A percentile compares a stretch with the other conserved stretches of the same genome.
Evolutionary conservation across 768 basidiomycete genomes (phyloP).

Genomic region (Lactarius vividus): DNA sequence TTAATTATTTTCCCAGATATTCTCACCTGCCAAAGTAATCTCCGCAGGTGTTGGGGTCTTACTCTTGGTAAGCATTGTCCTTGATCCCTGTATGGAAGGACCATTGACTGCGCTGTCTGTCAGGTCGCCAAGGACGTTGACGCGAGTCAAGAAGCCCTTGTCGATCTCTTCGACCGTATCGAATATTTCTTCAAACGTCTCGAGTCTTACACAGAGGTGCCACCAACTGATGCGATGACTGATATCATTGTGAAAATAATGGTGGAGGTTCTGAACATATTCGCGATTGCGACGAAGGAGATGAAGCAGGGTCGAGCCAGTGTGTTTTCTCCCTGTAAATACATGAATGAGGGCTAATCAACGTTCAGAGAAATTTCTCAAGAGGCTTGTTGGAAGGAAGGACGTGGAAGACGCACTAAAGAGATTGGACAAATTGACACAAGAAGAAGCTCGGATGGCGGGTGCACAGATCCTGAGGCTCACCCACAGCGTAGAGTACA

Average conservation of each 20-base stretch:
- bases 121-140: neutral
- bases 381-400: neutral
- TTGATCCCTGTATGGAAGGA: neutral
- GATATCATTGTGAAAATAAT: neutral
- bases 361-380: neutral
- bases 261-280: neutral
- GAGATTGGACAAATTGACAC: neutral
- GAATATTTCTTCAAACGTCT: neutral
- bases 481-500: no score
- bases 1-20: no score
- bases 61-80: neutral
- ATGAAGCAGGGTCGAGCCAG: neutral
- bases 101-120: neutral
- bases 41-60: no score
- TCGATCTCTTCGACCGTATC: neutral
- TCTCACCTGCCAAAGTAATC: no score
- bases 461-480: no score
- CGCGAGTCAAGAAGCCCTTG: neutral
- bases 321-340: neutral
- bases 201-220: neutral
- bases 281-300: neutral
- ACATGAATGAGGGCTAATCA: neutral
- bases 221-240: neutral
- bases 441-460: no score
- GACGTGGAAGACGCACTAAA: neutral